Conservation (phyloP, 148 eudicot genomes). For the Chenopodium quinoa region DNA sequence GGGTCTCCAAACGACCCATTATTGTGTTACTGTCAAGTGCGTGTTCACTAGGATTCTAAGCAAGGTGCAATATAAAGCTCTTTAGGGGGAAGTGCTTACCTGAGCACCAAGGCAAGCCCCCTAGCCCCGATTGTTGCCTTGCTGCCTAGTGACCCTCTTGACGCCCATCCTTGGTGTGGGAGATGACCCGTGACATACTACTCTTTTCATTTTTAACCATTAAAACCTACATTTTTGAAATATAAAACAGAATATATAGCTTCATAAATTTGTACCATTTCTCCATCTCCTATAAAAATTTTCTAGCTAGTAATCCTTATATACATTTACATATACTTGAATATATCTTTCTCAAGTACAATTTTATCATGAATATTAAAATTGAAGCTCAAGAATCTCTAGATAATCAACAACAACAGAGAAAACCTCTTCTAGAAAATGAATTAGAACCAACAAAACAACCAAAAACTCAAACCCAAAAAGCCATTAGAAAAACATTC, state of each 20-base stretch:
- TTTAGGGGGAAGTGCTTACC: no score
- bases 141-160: no score
- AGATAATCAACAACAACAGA: slow-evolving; percentile 32
- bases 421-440: slow-evolving; percentile 38
- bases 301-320: neutral
- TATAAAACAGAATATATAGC: neutral
- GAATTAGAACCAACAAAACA: neutral
- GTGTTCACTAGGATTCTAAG: no score
- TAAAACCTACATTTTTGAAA: neutral
- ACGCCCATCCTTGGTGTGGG: no score
- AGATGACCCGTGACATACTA: no score
- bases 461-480: slow-evolving; percentile 48
- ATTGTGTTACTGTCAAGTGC: no score
- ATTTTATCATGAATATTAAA: slow-evolving; percentile 2
- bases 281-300: no score
- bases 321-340: no score
- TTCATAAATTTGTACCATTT: neutral
- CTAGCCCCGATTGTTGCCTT: no score
- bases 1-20: no score
- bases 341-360: neutral
- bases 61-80: no score
- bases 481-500: slow-evolving; percentile 53
- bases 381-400: slow-evolving; percentile 16
- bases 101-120: no score
- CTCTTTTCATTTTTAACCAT: neutral